Evolutionary conservation across 768 basidiomycete species (phyloP), one percentile per base, ranked within the genome.

Genomic region (Ramaria rubella): DNA sequence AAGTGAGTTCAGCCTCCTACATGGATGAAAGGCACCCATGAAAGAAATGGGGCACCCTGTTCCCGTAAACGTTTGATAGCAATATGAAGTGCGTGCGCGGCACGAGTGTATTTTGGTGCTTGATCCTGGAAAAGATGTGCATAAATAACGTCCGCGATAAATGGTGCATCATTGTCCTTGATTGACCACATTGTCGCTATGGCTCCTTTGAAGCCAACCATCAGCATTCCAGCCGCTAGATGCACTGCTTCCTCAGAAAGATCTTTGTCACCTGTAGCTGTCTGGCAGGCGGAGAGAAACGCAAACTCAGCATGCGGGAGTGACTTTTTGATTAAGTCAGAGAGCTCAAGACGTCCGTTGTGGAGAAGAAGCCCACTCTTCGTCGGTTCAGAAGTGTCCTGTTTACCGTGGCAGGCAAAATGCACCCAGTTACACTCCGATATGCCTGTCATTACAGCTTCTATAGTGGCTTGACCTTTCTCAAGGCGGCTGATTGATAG

Each of bases 241-340:
- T 77, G 75, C 7, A 78, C 60, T 0, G 66, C 69, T 50, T 77
- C 75, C 5, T 74, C 68, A 0, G 68, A 54, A 1, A 70, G 68
- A 51, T 58, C 68, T 63, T 62, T 48, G 26, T 68, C 65, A 1
- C 75, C 73, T 36, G 59, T 67, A 0, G 73, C 74, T 5, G 72
- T 78, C 55, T 79, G 68, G 57, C 77, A 79, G 1, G 77, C 77
- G 5, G 77, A 77, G 3, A 79, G 69, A 61, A 77, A 75, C 0
- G 72, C 77, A 42, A 78, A 64, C 38, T 72, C 56, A 31, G 48
- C 65, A 12, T 43, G 61, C 3, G 65, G 58, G 1, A 65, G 42
- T 4, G 46, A 34, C 38, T 12, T 70, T 27, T 40, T 62, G 42
- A 67, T 59, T 26, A 73, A 59, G 21, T 69, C 63, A 1, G 44